A percentile compares a stretch with the other conserved stretches of the same genome.
Conservation (phyloP, 1,284 basidiomycete species). For the Sanghuangporus weigelae region DNA sequence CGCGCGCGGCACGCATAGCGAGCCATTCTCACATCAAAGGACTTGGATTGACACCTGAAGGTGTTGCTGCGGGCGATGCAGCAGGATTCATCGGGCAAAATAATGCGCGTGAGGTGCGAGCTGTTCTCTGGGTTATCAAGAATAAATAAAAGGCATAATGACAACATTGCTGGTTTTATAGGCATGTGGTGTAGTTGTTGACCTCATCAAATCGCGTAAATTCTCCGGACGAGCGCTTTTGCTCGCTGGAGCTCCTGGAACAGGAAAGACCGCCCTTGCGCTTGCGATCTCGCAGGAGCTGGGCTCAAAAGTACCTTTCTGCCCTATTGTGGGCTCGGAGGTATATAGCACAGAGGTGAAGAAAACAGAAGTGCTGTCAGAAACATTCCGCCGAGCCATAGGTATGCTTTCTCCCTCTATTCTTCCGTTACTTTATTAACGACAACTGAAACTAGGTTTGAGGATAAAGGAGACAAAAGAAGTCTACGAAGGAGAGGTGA, state of each 20-base stretch:
- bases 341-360: slow-evolving; percentile 98
- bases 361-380: slow-evolving; percentile 98
- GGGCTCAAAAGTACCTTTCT: slow-evolving; percentile 94
- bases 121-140: slow-evolving; percentile 2
- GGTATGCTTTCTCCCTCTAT: slow-evolving; percentile 47
- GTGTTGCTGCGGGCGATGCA: slow-evolving; percentile 65
- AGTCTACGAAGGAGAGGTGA: slow-evolving; percentile 98
- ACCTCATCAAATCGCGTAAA: slow-evolving; percentile 84
- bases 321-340: slow-evolving; percentile 97
- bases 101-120: slow-evolving; percentile 80
- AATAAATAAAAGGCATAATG: neutral
- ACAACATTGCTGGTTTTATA: slow-evolving; percentile 25
- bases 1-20: slow-evolving; percentile 82
- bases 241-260: slow-evolving; percentile 87
- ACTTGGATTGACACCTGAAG: slow-evolving; percentile 85
- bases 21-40: slow-evolving; percentile 96
- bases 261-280: slow-evolving; percentile 94
- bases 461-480: slow-evolving; percentile 99
- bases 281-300: slow-evolving; percentile 93
- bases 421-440: neutral
- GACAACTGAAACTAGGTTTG: slow-evolving; percentile 50
- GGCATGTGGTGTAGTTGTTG: slow-evolving; percentile 90
- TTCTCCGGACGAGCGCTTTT: slow-evolving; percentile 90
- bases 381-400: slow-evolving; percentile 92
- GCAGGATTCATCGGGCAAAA: slow-evolving; percentile 92